Evolutionary conservation across 305 asterid genomes (phyloP).

Genomic region (Fraxinus platypoda): DNA sequence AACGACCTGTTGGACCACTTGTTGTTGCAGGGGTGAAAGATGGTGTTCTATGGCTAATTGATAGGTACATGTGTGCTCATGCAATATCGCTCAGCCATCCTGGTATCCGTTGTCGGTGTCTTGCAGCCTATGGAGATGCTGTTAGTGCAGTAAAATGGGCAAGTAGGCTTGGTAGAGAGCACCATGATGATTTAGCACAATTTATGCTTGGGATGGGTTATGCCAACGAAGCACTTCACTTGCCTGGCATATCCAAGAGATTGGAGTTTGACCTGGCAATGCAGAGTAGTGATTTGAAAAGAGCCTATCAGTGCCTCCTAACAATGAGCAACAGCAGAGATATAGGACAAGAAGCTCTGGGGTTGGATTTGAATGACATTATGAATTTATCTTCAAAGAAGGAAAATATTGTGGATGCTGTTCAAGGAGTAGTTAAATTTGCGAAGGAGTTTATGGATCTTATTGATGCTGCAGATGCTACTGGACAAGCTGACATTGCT

Average conservation of each 20-base stretch:
- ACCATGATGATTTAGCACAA: slow-evolving; percentile 94
- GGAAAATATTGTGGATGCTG: slow-evolving; percentile 88
- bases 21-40: slow-evolving; percentile 87
- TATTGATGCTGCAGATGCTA: slow-evolving; percentile 99
- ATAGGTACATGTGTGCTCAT: slow-evolving; percentile 91
- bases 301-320: slow-evolving; percentile 93
- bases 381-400: slow-evolving; percentile 81
- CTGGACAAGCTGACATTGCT: slow-evolving; percentile 88
- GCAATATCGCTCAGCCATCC: slow-evolving; percentile 96
- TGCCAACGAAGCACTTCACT: slow-evolving; percentile 97
- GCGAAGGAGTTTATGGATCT: slow-evolving; percentile 87
- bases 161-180: slow-evolving; percentile 92
- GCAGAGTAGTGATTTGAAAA: slow-evolving; percentile 85
- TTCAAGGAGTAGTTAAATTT: slow-evolving; percentile 87
- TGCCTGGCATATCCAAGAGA: slow-evolving; percentile 96
- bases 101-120: slow-evolving; percentile 92
- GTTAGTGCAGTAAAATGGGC: slow-evolving; percentile 99
- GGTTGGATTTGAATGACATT: slow-evolving; percentile 81
- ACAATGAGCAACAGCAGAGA: slow-evolving; percentile 96
- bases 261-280: slow-evolving; percentile 92
- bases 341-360: slow-evolving; percentile 85
- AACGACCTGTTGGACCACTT: slow-evolving; percentile 92
- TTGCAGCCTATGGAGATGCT: slow-evolving; percentile 98
- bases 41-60: slow-evolving; percentile 93
- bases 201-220: slow-evolving; percentile 99